phyloP scores from a whole-genome alignment of 2,329 filamentous ascomycete genomes.

The Fusarium compactum region DNA sequence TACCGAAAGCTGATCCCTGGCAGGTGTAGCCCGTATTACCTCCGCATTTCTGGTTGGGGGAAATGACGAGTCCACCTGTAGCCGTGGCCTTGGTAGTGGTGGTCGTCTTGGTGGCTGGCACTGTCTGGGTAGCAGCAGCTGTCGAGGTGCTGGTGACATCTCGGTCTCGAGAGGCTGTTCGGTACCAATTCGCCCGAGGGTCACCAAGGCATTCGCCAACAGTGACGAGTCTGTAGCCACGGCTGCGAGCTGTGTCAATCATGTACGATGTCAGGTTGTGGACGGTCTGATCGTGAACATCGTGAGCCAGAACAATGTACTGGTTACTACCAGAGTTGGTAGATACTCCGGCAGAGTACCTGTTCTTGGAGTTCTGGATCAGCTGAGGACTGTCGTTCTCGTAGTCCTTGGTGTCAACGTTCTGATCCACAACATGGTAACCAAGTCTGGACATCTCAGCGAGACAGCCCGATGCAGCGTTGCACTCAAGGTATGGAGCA shows the following conservation, averaged over 20 bases:
- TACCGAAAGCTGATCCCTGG: conserved; percentile 51
- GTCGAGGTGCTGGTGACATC: conserved; percentile 19
- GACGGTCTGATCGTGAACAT: conserved; percentile 63
- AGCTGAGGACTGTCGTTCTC: conserved; percentile 62
- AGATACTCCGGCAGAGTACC: conserved; percentile 54
- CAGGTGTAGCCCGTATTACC: conserved; percentile 53
- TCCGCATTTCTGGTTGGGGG: conserved; percentile 55
- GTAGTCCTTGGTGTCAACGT: conserved; percentile 72
- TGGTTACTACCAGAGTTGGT: conserved; percentile 42
- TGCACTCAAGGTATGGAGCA: conserved; percentile 60
- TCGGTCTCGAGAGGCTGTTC: conserved; percentile 44
- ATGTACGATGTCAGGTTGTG: conserved; percentile 58
- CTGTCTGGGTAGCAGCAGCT: conserved; percentile 26
- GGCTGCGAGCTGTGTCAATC: conserved; percentile 54
- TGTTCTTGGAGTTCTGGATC: conserved; percentile 60
- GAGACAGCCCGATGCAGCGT: conserved; percentile 54
- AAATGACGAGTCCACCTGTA: conserved; percentile 43
- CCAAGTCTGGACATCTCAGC: conserved; percentile 55
- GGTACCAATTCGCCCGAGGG: conserved; percentile 65
- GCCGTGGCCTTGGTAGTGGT: conserved; percentile 33
- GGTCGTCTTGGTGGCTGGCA: conserved; percentile 21
- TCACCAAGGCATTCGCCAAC: conserved; percentile 70
- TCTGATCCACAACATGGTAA: conserved; percentile 68
- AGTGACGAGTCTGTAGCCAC: conserved; percentile 63
- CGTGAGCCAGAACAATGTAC: conserved; percentile 67